Evolutionary conservation across 208 protist genomes (phyloP).

Genomic region (Crithidia sp.): DNA sequence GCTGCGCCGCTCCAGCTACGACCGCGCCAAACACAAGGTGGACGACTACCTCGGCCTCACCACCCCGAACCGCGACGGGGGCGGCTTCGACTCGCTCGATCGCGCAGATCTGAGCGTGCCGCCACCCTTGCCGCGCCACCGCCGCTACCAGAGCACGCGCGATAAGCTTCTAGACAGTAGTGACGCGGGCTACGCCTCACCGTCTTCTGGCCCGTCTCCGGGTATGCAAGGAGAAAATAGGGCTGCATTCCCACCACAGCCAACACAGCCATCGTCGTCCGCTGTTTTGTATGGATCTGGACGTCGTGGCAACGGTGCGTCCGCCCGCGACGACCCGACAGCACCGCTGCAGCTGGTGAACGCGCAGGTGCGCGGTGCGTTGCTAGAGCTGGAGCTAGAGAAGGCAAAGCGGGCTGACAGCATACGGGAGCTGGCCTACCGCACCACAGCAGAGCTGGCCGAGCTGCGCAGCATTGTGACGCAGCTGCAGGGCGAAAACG

Average conservation of each 20-base stretch:
- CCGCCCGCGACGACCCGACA: slow-evolving; percentile 2
- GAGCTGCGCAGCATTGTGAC: slow-evolving; percentile 58
- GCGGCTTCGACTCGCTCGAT: slow-evolving; percentile 15
- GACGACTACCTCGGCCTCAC: slow-evolving; percentile 27
- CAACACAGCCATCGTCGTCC: background rate
- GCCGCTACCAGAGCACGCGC: slow-evolving; percentile 26
- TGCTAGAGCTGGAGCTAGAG: slow-evolving; percentile 78
- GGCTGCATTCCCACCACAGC: background rate
- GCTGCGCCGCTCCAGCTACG: slow-evolving; percentile 39
- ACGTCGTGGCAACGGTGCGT: background rate
- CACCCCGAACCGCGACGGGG: slow-evolving; percentile 8
- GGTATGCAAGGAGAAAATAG: background rate
- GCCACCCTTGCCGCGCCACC: slow-evolving; percentile 41
- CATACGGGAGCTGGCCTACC: slow-evolving; percentile 54
- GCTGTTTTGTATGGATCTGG: background rate
- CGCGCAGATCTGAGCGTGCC: slow-evolving; percentile 30
- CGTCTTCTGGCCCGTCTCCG: background rate
- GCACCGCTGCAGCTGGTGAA: slow-evolving; percentile 42
- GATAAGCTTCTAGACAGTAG: background rate
- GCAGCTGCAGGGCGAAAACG: slow-evolving; percentile 73
- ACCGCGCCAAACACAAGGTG: slow-evolving; percentile 35
- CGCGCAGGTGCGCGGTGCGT: slow-evolving; percentile 56
- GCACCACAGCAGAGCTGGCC: slow-evolving; percentile 44
- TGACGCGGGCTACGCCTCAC: background rate
- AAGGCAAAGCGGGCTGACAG: slow-evolving; percentile 60